Evolutionary conservation across 192 early-diverging fungal genomes (phyloP).

Genomic region (Mortierella claussenii): DNA sequence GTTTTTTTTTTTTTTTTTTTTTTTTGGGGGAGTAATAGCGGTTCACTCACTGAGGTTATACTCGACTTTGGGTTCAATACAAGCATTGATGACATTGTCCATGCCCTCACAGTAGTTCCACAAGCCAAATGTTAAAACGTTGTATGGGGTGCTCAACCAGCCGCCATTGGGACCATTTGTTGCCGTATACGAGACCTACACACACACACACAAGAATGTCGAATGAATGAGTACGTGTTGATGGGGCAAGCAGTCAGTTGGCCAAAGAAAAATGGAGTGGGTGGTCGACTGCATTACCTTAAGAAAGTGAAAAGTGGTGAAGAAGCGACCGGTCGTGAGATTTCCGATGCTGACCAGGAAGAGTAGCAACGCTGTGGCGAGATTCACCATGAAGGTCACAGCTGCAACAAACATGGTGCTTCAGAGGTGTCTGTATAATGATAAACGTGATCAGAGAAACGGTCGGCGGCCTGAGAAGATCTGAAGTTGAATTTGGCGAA

Average conservation of each 20-base stretch:
- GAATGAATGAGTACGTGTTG: too few species aligned
- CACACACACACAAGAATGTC: too few species aligned
- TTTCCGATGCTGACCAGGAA: conserved; percentile 37
- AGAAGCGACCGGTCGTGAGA: conserved; percentile 17
- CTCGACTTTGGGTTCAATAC: conserved; percentile 15
- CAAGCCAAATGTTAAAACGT: conserved; percentile 28
- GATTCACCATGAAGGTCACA: conserved; percentile 33
- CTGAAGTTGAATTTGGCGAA: too few species aligned
- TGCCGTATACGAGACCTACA: conserved; percentile 21
- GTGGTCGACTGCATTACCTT: conserved; percentile 11
- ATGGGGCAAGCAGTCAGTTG: too few species aligned
- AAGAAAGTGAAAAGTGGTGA: conserved; percentile 32
- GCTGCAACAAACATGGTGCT: conserved; percentile 17
- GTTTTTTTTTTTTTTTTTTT: too few species aligned
- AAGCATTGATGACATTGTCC: conserved; percentile 19
- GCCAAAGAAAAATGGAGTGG: too few species aligned
- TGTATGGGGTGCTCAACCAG: conserved; percentile 23
- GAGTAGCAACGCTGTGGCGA: conserved; percentile 21
- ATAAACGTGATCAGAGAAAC: not conserved
- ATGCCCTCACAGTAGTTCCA: conserved; percentile 42
- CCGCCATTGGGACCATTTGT: conserved; percentile 28
- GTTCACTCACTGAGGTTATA: conserved; percentile 33
- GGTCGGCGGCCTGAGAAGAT: not conserved
- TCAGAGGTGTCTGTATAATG: not conserved
- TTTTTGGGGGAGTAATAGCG: too few species aligned